Base-by-base conservation (phyloP, 2,329 filamentous ascomycete species). In the Lachnellula subtilissima region DNA sequence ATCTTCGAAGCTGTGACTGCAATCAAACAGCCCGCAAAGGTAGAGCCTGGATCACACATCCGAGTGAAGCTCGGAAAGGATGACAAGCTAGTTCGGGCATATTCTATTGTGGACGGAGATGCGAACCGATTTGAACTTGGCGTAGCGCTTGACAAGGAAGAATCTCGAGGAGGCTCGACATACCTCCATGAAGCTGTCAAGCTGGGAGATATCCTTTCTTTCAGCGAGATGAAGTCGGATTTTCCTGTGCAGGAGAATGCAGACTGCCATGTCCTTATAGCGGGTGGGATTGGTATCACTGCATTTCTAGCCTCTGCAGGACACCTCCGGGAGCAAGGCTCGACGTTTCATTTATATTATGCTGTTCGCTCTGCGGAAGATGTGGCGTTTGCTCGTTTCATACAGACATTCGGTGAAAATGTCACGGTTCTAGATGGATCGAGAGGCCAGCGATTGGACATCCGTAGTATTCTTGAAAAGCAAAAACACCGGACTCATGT, bases 231-330 rank as follows among this genome's bases (percentile, higher is more conserved):
- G 28, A 80, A 76, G 0, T 67, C 71, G 0, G 78, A 76, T 37
- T 74, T 83, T 42, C 74, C 74, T 2, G 66, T 76, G 1, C 72
- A 73, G 0, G 64, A 57, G 2, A 70, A 75, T 0, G 81, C 81
- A 12, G 81, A 80, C 61, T 73, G 78, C 45, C 83, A 86, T 61
- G 72, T 86, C 37, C 80, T 86, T 61, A 78, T 87, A 28, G 82
- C 78, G 0, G 84, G 81, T 9, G 84, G 84, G 0, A 81, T 87
- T 37, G 84, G 84, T 0, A 78, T 87, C 59, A 87, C 84, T 2
- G 84, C 84, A 0, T 87, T 87, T 59, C 62, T 87, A n/a, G 64
- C 74, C 2, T 70, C 81, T 23, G 65, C 82, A 2, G 69, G 77
- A 49, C 50, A 15, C 2, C 74, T 76, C 54, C 67, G 70, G n/a